These are phyloP conservation scores for Schizopora paradoxa DNA, from an alignment of 1,284 basidiomycete genomes.

Conservation along the genomic window DNA sequence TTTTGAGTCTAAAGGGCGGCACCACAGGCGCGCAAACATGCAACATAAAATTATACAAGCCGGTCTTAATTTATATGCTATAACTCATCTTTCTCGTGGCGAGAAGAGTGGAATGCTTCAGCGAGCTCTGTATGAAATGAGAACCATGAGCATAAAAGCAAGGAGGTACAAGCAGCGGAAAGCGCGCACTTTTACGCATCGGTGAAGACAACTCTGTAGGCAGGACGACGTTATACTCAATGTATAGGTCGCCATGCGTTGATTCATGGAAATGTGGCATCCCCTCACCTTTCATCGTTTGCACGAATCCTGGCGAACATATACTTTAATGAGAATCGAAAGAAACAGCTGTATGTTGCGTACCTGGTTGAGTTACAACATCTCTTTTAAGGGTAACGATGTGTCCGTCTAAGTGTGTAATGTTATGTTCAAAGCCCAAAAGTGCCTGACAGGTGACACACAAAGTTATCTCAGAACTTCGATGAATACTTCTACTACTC, in stretches of 20 bases:
- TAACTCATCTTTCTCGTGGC: slow-evolving; percentile 47
- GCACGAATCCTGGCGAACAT: slow-evolving; percentile 62
- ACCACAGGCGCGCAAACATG: neutral
- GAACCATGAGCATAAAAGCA: slow-evolving; percentile 21
- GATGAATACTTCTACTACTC: slow-evolving; percentile 21
- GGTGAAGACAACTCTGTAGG: slow-evolving; percentile 65
- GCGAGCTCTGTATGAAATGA: slow-evolving; percentile 41
- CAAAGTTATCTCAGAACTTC: neutral
- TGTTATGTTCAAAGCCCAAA: slow-evolving; percentile 76
- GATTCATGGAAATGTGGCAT: slow-evolving; percentile 72
- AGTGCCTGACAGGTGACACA: slow-evolving; percentile 48
- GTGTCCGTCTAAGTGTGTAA: slow-evolving; percentile 89
- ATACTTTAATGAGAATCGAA: slow-evolving; percentile 4
- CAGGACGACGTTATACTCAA: slow-evolving; percentile 88
- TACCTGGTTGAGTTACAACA: slow-evolving; percentile 87
- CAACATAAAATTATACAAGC: slow-evolving; percentile 9
- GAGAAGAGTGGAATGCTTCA: slow-evolving; percentile 47
- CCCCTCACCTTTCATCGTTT: slow-evolving; percentile 81
- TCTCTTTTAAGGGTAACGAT: slow-evolving; percentile 64
- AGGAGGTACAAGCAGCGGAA: slow-evolving; percentile 22
- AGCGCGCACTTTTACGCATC: slow-evolving; percentile 60
- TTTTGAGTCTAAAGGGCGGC: no score
- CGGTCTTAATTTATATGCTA: slow-evolving; percentile 27
- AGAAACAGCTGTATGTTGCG: slow-evolving; percentile 17
- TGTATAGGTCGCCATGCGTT: slow-evolving; percentile 76